Evolutionary conservation across 495 filamentous ascomycete species (phyloP).

Genomic region (Penicillium daleae): DNA sequence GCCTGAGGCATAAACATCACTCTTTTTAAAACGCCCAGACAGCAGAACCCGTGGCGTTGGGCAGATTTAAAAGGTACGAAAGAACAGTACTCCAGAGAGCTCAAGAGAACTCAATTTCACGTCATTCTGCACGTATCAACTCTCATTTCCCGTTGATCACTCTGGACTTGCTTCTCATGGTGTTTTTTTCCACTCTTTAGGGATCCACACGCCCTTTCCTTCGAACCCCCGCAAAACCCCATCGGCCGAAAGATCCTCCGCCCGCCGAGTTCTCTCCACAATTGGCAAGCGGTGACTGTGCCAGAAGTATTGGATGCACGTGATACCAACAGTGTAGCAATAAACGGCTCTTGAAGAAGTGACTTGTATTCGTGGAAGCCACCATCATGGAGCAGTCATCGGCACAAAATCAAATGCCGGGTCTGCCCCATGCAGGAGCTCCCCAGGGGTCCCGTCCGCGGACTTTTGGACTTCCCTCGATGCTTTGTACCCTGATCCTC

Average conservation of each 20-base stretch:
- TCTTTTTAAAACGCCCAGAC: conserved; percentile 3
- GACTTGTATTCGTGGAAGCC: not conserved
- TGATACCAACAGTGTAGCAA: conserved; percentile 16
- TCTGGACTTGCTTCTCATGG: not conserved
- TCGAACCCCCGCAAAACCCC: conserved; percentile 4
- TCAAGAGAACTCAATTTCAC: not conserved
- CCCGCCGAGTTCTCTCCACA: not conserved
- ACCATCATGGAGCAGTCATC: conserved; percentile 48
- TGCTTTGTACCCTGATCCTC: conserved; percentile 36
- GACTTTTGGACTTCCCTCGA: conserved; percentile 49
- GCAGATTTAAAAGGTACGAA: conserved; percentile 6
- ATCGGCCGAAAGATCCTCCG: conserved; percentile 4
- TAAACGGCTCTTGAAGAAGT: conserved; percentile 10
- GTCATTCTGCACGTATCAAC: not conserved
- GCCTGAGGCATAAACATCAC: conserved; percentile 22
- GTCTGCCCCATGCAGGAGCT: conserved; percentile 35
- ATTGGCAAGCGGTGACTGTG: conserved; percentile 8
- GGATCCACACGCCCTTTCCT: not conserved
- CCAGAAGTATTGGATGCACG: conserved; percentile 2
- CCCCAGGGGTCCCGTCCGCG: conserved; percentile 30
- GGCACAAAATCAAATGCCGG: conserved; percentile 39
- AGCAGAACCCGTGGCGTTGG: not conserved
- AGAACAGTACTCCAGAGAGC: conserved; percentile 6
- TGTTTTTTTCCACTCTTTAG: not conserved
- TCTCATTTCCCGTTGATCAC: not conserved